Evolutionary conservation across 495 filamentous ascomycete species (phyloP).

Genomic region (Penicillium macrosclerotiorum): DNA sequence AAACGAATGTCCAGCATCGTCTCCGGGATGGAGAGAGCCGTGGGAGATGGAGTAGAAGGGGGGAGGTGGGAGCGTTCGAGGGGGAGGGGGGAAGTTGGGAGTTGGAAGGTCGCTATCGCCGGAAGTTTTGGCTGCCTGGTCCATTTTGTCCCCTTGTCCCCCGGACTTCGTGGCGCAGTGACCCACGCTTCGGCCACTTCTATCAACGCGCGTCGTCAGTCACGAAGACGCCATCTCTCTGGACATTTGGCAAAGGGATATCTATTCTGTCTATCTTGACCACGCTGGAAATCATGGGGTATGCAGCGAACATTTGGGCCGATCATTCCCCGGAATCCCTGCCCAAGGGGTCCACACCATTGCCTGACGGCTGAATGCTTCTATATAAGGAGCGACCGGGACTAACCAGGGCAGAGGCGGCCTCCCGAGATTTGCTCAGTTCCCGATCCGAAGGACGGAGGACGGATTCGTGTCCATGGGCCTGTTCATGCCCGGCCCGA

Average conservation of each 20-base stretch:
- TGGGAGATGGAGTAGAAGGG: slow-evolving; percentile 9
- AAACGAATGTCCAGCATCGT: slow-evolving; percentile 39
- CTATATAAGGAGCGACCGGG: too few relatives aligned
- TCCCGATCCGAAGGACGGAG: too few relatives aligned
- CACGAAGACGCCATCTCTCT: too few relatives aligned
- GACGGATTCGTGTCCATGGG: too few relatives aligned
- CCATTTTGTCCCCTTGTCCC: neutral
- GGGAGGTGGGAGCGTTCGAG: slow-evolving; percentile 4
- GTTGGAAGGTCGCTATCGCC: too few relatives aligned
- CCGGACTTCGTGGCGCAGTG: slow-evolving; percentile 12
- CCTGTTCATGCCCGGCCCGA: too few relatives aligned
- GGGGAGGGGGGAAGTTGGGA: slow-evolving; percentile 1
- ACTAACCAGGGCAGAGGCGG: too few relatives aligned
- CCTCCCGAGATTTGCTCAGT: too few relatives aligned
- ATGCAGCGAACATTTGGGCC: neutral
- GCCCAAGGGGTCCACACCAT: too few relatives aligned
- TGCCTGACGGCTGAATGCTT: too few relatives aligned
- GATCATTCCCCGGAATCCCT: slow-evolving; percentile 7
- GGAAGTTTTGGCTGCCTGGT: slow-evolving; percentile 1
- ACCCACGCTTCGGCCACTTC: slow-evolving; percentile 7
- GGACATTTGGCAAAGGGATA: too few relatives aligned
- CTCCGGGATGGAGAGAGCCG: slow-evolving; percentile 11
- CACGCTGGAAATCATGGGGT: neutral
- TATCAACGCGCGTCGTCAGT: slow-evolving; percentile 1
- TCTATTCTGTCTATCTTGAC: too few relatives aligned